Conservation (phyloP, 1,139 yeast species). For the Diutina siamensis region DNA sequence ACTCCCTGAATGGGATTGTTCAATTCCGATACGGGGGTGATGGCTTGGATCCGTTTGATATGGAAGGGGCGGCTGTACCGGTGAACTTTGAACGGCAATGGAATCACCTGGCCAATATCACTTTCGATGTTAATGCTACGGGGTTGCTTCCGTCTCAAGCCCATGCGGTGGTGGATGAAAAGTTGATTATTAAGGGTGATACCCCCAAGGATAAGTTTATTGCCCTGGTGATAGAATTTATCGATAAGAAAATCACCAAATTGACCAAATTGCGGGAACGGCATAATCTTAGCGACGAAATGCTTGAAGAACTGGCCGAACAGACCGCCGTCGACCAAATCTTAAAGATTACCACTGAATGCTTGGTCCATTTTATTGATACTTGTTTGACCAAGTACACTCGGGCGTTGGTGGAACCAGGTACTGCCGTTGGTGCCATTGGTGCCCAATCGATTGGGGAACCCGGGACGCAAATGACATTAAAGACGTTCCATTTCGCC, state of each 20-base stretch:
- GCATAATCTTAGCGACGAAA: slow-evolving; percentile 32
- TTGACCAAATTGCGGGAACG: slow-evolving; percentile 49
- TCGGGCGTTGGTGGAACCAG: slow-evolving; percentile 93
- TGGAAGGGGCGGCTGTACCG: slow-evolving; percentile 98
- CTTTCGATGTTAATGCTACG: slow-evolving; percentile 42
- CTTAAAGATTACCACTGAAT: slow-evolving; percentile 50
- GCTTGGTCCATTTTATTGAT: slow-evolving; percentile 58
- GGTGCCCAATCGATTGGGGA: slow-evolving; percentile 99
- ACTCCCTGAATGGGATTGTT: slow-evolving; percentile 90
- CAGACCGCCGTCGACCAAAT: slow-evolving; percentile 58
- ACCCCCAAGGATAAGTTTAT: slow-evolving; percentile 44
- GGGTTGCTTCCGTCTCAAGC: slow-evolving; percentile 59
- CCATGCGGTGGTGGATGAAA: slow-evolving; percentile 48
- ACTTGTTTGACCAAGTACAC: slow-evolving; percentile 76
- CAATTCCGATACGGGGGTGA: slow-evolving; percentile 99
- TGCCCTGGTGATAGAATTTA: slow-evolving; percentile 55
- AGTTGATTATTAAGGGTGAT: slow-evolving; percentile 23
- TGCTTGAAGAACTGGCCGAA: slow-evolving; percentile 18
- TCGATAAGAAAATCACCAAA: slow-evolving; percentile 41
- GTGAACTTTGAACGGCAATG: slow-evolving; percentile 90
- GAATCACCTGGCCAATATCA: slow-evolving; percentile 79
- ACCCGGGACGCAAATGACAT: slow-evolving; percentile 98
- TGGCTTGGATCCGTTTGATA: slow-evolving; percentile 94
- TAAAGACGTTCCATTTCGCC: slow-evolving; percentile 98
- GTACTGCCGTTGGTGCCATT: slow-evolving; percentile 98